Evolutionary conservation across 495 filamentous ascomycete genomes (phyloP).

Genomic region (Aspergillus taichungensis): DNA sequence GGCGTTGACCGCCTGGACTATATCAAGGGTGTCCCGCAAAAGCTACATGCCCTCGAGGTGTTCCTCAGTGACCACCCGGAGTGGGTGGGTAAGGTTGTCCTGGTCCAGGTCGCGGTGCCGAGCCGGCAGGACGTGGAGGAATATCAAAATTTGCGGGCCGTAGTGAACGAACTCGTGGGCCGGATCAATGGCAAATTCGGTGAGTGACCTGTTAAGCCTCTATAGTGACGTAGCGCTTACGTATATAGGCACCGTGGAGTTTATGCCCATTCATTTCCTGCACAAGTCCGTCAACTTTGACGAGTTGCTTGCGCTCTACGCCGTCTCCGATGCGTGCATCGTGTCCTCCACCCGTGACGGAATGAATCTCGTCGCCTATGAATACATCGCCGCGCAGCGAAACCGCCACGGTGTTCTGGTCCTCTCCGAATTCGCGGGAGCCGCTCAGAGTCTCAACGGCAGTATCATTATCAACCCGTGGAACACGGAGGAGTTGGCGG

Average conservation of each 20-base stretch:
- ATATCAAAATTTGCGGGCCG: conserved; percentile 88
- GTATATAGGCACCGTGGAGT: conserved; percentile 70
- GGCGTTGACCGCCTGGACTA: conserved; percentile 95
- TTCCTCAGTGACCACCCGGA: conserved; percentile 96
- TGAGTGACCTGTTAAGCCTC: conserved; percentile 18
- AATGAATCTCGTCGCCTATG: conserved; percentile 98
- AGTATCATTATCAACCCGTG: conserved; percentile 92
- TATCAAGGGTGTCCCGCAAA: conserved; percentile 96
- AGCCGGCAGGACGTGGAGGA: conserved; percentile 93
- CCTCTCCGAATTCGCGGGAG: conserved; percentile 90
- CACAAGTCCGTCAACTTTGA: conserved; percentile 91
- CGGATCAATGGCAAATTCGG: conserved; percentile 92
- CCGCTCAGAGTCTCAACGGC: conserved; percentile 87
- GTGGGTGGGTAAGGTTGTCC: conserved; percentile 95
- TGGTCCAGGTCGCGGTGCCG: conserved; percentile 93
- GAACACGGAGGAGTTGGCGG: conserved; percentile 93
- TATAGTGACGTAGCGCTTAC: conserved; percentile 8
- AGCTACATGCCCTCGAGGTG: conserved; percentile 88
- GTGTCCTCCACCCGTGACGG: conserved; percentile 95
- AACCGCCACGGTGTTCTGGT: conserved; percentile 87
- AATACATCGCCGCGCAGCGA: conserved; percentile 90
- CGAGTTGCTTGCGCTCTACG: conserved; percentile 87
- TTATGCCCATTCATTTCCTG: conserved; percentile 96
- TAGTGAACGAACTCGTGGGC: conserved; percentile 91
- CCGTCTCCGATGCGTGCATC: conserved; percentile 87